A percentile compares a stretch with the other conserved stretches of the same genome.
phyloP scores from a whole-genome alignment of 768 basidiomycete genomes.

The Hypsizygus marmoreus region DNA sequence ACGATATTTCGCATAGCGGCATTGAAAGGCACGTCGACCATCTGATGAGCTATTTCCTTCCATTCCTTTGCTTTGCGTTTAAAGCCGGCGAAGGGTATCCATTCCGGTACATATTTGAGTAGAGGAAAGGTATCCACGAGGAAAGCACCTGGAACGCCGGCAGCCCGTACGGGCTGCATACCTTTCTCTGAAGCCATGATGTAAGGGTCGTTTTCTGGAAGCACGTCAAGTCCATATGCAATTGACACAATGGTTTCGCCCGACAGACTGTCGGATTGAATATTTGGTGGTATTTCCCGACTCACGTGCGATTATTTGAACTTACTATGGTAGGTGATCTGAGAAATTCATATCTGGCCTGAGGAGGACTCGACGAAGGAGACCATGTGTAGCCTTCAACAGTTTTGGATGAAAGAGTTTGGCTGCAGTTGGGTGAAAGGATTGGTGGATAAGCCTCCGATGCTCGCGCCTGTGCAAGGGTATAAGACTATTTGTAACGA shows the following conservation, averaged over 20 bases:
- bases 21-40: slow-evolving; percentile 27
- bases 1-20: slow-evolving; percentile 20
- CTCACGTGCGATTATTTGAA: too few relatives aligned
- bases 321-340: slow-evolving; percentile 15
- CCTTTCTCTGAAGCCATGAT: slow-evolving; percentile 31
- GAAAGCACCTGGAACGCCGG: slow-evolving; percentile 29
- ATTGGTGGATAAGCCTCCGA: slow-evolving; percentile 23
- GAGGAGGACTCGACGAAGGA: slow-evolving; percentile 24
- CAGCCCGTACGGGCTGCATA: slow-evolving; percentile 25
- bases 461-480: slow-evolving; percentile 21
- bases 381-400: slow-evolving; percentile 19
- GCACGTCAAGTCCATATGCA: slow-evolving; percentile 35
- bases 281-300: background rate
- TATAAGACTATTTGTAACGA: background rate
- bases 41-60: slow-evolving; percentile 13
- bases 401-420: slow-evolving; percentile 22
- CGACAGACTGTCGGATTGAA: slow-evolving; percentile 13
- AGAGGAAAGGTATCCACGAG: slow-evolving; percentile 33
- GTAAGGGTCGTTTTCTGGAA: slow-evolving; percentile 35
- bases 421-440: slow-evolving; percentile 19
- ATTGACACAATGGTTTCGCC: slow-evolving; percentile 32
- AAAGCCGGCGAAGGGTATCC: slow-evolving; percentile 45
- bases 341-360: slow-evolving; percentile 17
- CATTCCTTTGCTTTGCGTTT: slow-evolving; percentile 32
- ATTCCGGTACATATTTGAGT: slow-evolving; percentile 35